Base-by-base conservation (phyloP, 2,329 filamentous ascomycete genomes). In the Coleophoma crateriformis region DNA sequence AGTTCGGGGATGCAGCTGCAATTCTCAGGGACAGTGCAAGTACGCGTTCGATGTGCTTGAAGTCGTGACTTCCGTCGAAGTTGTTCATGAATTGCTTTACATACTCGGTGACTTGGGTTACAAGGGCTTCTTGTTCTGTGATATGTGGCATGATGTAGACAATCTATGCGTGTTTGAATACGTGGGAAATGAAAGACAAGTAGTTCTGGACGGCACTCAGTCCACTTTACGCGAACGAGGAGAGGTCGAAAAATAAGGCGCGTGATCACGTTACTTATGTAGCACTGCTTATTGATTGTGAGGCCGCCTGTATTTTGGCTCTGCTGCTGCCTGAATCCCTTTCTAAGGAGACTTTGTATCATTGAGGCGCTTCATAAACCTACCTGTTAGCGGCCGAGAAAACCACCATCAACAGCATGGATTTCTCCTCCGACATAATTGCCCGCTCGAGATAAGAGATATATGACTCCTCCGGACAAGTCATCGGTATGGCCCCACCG, bases 61-160 rank as follows among this genome's bases (percentile, higher is more conserved):
- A 94, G 71, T 95, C 89, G 72, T 96, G 90, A 1, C 88, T 95
- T 50, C 81, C 81, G 69, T 96, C 90, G 69, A 87, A 88, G 54
- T 78, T 73, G 41, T 78, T 72, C 84, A 90, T 90, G 74, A 85
- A 88, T 35, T 73, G 68, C 61, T 80, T 71, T 47, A 88, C 82
- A 64, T 84, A 87, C 42, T 69, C 67, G 34, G 78, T 81, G 52
- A 84, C 78, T 43, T 71, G 60, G 33, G 68, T 66, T 64, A 80
- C 67, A 55, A 87, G 71, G 6, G 53, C 52, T 13, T 32, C 32
- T 44, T 44, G 19, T 2, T n/a, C 12, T 38, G 35, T 27, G 27
- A 7, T 27, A 4, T 2, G 8, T 7, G 5, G 27, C 27, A 27
- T 27, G 27, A 27, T 27, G 8, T 3, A 27, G 27, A 27, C 7